Base-by-base conservation (phyloP, 2,329 filamentous ascomycete species). In the Colletotrichum karsti region DNA sequence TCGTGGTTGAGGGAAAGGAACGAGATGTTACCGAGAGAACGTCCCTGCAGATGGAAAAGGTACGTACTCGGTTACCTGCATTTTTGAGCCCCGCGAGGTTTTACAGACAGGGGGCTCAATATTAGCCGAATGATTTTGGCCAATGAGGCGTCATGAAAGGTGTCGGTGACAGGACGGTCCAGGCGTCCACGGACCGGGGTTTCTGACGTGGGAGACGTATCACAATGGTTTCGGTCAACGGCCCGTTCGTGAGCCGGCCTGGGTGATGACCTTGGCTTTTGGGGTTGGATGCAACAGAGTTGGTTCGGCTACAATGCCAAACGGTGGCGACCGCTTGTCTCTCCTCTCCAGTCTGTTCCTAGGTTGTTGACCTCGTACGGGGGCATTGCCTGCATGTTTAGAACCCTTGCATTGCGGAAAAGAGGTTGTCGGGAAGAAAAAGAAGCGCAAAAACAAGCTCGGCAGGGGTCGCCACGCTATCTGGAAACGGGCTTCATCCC, bases 391-490 rank as follows among this genome's bases (percentile, higher is more conserved):
- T 56, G 61, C 41, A 53, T 53, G 53, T 44, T 12, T 54, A 39
- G 54, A 46, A 68, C 46, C 53, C 65, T 59, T 53, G 64, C 53
- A 57, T 51, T 20, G 12, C 15, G 15, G 44, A 55, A 30, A n/a
- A 39, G 59, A 57, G 28, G 35, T 67, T 33, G 24, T 59, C 65
- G 55, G 66, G 55, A n/a, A 53, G 33, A 54, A 64, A 67, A 67
- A 67, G 60, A 64, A 68, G 65, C 65, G 60, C 65, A 68, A 60
- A 67, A 69, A 69, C 55, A 69, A 69, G 68, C 68, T 64, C 58
- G 68, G 54, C 64, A 70, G 65, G 65, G 66, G 50, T 63, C 30
- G 26, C 9, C 15, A 22, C 57, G n/a, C 13, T 50, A 28, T 62
- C 28, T 50, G 41, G 67, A 69, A 68, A 67, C 66, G 55, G 54